A percentile compares a stretch with the other conserved stretches of the same genome.
Conservation (phyloP, 768 basidiomycete species). For the Lactarius evosmus region DNA sequence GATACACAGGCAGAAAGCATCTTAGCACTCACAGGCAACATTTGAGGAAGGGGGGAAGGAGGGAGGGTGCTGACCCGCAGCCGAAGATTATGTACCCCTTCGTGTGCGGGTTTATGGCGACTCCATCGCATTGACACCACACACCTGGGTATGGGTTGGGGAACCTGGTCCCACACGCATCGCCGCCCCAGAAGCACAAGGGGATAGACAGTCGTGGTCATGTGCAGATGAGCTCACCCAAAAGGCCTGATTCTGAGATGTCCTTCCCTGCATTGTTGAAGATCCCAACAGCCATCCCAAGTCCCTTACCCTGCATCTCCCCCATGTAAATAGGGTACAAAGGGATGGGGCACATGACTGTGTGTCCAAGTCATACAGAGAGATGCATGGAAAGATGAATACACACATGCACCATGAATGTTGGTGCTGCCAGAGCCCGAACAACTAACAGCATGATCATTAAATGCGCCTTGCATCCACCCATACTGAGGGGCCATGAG, state of each 20-base stretch:
- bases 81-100: no score
- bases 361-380: no score
- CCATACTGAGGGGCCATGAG: constrained; percentile 64
- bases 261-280: no score
- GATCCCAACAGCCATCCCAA: no score
- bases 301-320: no score
- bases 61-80: constrained; percentile 44
- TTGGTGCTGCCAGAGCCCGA: constrained; percentile 73
- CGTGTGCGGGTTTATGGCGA: constrained; percentile 58
- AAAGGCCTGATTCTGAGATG: no score
- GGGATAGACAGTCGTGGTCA: constrained; percentile 69
- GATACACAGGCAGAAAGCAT: constrained; percentile 19
- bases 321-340: no score
- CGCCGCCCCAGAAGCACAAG: no score
- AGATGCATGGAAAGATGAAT: constrained; percentile 6
- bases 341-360: no score
- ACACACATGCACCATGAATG: constrained; percentile 61
- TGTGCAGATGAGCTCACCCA: constrained; percentile 65
- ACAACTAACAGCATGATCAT: constrained; percentile 45
- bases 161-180: constrained; percentile 49
- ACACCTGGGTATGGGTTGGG: constrained; percentile 58
- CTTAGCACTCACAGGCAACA: constrained; percentile 21
- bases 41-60: not conserved
- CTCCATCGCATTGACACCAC: constrained; percentile 70
- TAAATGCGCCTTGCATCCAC: no score